Evolutionary conservation across 148 eudicot species (phyloP).

Genomic region (Camellia sinensis): DNA sequence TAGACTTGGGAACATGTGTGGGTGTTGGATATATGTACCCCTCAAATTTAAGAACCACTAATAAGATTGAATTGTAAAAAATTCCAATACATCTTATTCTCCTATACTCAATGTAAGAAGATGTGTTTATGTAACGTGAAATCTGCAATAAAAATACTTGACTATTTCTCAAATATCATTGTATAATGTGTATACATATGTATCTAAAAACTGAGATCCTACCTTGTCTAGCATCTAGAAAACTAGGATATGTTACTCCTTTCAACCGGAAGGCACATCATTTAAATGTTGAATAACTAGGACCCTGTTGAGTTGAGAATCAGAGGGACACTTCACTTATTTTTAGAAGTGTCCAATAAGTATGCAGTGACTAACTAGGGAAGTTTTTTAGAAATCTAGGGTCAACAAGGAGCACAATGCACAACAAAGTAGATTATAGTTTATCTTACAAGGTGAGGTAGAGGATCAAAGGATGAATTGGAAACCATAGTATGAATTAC

Average conservation of each 20-base stretch:
- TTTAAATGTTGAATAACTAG: not conserved
- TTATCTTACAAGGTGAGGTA: constrained; percentile 1
- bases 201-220: not conserved
- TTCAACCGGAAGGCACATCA: not conserved
- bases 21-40: not conserved
- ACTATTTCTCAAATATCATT: not conserved
- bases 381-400: constrained; percentile 1
- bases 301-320: not conserved
- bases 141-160: not conserved
- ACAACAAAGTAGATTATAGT: not conserved
- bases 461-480: not conserved
- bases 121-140: not conserved
- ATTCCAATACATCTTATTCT: not conserved
- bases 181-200: not conserved
- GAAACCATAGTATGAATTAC: not conserved
- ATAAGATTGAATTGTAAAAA: not conserved
- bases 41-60: not conserved
- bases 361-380: not conserved
- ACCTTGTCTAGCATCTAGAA: not conserved
- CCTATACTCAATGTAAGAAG: not conserved
- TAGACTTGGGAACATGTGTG: not conserved
- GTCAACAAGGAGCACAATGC: not conserved
- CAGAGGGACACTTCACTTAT: not conserved
- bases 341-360: not conserved
- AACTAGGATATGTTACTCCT: not conserved